These are phyloP conservation scores for Haplosporangium gracile DNA, from an alignment of 192 early-diverging fungal species.

Conservation along the genomic window DNA sequence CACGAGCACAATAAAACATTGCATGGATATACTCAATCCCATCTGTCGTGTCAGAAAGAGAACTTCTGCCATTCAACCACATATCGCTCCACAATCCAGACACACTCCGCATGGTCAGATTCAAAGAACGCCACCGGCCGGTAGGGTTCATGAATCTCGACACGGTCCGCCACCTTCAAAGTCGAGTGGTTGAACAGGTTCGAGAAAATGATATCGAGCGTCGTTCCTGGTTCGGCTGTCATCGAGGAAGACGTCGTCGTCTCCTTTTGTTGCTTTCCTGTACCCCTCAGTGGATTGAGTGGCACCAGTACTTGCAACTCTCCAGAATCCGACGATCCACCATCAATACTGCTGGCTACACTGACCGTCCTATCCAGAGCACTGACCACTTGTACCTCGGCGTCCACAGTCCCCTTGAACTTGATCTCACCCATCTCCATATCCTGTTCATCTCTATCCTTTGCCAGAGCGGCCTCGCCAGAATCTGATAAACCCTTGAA, in stretches of 20 bases:
- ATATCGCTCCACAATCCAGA: constrained; percentile 45
- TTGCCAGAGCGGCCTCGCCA: not conserved
- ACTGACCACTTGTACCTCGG: not conserved
- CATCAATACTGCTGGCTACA: not conserved
- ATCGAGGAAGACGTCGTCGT: not conserved
- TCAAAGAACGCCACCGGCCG: constrained; percentile 1
- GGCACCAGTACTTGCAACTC: not conserved
- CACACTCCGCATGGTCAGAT: not conserved
- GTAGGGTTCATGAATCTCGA: constrained; percentile 49
- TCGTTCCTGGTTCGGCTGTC: not conserved
- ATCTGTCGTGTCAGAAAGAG: constrained; percentile 53
- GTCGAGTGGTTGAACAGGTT: constrained; percentile 33
- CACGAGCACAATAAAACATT: not conserved
- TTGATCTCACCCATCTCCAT: not conserved
- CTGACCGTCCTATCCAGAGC: not conserved
- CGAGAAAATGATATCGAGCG: constrained; percentile 26
- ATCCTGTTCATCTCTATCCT: not conserved
- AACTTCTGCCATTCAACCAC: not conserved
- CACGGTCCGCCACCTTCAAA: constrained; percentile 33
- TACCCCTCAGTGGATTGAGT: not conserved
- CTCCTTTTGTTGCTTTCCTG: not conserved
- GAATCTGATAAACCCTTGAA: not conserved
- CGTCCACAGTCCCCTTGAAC: not conserved
- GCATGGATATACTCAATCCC: constrained; percentile 59
- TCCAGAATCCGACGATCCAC: constrained; percentile 4